These are phyloP conservation scores for Rhododendron kiyosumense DNA, from an alignment of 148 eudicot species.

Conservation along the genomic window DNA sequence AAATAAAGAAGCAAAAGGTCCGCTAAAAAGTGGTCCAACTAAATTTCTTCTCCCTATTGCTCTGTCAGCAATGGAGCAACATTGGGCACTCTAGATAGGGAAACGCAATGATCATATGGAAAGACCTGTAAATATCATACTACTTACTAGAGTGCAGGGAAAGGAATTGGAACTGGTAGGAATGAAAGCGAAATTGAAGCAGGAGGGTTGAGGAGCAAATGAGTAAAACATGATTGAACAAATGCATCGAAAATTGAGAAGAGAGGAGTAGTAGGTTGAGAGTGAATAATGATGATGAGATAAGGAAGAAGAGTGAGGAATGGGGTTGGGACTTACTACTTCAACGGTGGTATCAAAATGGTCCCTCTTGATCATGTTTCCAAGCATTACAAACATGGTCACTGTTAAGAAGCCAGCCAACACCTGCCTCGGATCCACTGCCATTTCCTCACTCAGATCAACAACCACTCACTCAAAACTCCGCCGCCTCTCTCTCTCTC, in stretches of 20 bases:
- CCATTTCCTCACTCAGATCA: background rate
- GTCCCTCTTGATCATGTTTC: background rate
- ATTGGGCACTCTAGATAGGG: background rate
- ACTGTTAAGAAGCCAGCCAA: background rate
- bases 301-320: background rate
- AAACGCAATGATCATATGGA: background rate
- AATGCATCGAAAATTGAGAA: background rate
- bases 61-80: background rate
- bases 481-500: background rate
- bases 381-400: background rate
- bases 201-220: background rate
- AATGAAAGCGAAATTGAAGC: background rate
- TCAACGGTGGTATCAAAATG: background rate
- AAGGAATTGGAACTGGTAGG: background rate
- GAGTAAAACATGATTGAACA: background rate
- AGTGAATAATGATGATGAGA: background rate
- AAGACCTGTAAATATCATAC: background rate
- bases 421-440: background rate
- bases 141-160: background rate
- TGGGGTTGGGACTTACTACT: background rate
- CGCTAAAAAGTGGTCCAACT: background rate
- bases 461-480: background rate
- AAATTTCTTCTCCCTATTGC: background rate
- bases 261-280: background rate
- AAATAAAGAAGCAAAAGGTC: background rate